A percentile compares a stretch with the other conserved stretches of the same genome.
Conservation (phyloP, 352 stramenopile genomes). For the Bremia lactucae region DNA sequence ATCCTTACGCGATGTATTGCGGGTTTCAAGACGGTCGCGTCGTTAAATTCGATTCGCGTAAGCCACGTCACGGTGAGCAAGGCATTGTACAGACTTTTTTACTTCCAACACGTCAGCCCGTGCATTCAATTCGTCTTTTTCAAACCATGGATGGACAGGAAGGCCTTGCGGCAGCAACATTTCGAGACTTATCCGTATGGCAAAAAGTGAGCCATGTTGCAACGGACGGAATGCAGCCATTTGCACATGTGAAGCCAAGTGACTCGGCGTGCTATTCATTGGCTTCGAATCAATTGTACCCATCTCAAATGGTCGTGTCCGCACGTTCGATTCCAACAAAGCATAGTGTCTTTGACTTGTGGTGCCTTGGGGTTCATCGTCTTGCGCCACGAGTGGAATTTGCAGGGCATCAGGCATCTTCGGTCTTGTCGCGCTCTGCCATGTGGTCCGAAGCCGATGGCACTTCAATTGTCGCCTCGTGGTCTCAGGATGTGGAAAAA, state of each 20-base stretch:
- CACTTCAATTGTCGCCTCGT: constrained; percentile 16
- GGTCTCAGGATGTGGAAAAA: constrained; percentile 17
- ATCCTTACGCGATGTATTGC: constrained; percentile 37
- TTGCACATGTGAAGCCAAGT: constrained; percentile 13
- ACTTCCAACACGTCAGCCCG: constrained; percentile 33
- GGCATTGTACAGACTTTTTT: constrained; percentile 25
- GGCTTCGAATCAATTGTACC: constrained; percentile 13
- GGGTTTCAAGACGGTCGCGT: constrained; percentile 44
- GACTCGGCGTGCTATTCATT: constrained; percentile 30
- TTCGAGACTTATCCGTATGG: constrained; percentile 34
- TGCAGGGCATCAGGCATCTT: constrained; percentile 28
- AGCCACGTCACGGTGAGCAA: constrained; percentile 12
- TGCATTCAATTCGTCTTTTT: constrained; percentile 42
- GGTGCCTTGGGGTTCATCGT: background rate
- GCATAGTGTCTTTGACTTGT: constrained; percentile 38
- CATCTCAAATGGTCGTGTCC: constrained; percentile 29
- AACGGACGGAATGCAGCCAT: constrained; percentile 5
- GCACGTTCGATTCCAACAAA: constrained; percentile 27
- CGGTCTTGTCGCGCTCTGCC: constrained; percentile 34
- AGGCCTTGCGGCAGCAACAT: constrained; percentile 31
- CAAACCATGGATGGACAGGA: constrained; percentile 16
- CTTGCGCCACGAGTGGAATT: constrained; percentile 17
- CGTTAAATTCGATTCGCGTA: constrained; percentile 42
- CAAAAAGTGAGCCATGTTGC: constrained; percentile 11
- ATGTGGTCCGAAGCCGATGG: constrained; percentile 31